These are phyloP conservation scores for Gentiana straminea DNA, from an alignment of 257 asterid genomes.

Conservation along the genomic window DNA sequence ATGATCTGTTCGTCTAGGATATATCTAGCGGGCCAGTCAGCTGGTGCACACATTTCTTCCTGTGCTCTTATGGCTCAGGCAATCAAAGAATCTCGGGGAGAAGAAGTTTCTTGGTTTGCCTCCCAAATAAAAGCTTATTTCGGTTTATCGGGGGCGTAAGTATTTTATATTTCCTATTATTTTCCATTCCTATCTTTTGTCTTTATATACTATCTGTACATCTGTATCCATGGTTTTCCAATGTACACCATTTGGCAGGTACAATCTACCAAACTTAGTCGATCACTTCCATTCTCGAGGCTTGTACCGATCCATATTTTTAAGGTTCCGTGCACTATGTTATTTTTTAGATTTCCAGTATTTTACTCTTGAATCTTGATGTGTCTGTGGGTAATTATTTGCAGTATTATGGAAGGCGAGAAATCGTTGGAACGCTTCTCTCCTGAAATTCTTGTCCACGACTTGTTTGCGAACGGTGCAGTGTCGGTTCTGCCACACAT, in stretches of 20 bases:
- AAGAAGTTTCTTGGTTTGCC: slow-evolving; percentile 65
- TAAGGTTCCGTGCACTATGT: slow-evolving; percentile 40
- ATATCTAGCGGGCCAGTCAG: slow-evolving; percentile 95
- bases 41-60: slow-evolving; percentile 96
- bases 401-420: slow-evolving; percentile 96
- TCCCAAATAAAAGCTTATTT: slow-evolving; percentile 89
- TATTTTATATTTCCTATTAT: not conserved
- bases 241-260: slow-evolving; percentile 32
- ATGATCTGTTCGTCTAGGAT: slow-evolving; percentile 36
- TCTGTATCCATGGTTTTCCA: not conserved
- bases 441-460: slow-evolving; percentile 62
- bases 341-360: slow-evolving; percentile 3
- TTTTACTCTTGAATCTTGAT: slow-evolving; percentile 2
- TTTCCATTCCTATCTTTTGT: not conserved
- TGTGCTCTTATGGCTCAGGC: slow-evolving; percentile 89
- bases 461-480: slow-evolving; percentile 26
- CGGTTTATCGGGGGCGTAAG: slow-evolving; percentile 98
- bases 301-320: slow-evolving; percentile 78
- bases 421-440: slow-evolving; percentile 58
- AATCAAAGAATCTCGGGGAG: slow-evolving; percentile 63
- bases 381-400: slow-evolving; percentile 9
- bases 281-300: slow-evolving; percentile 93
- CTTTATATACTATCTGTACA: not conserved
- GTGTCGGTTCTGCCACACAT: slow-evolving; percentile 56
- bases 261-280: slow-evolving; percentile 65